Evolutionary conservation across 345 rosid species (phyloP), one percentile per base, ranked within the genome.

Genomic region (Limnanthes douglasii): DNA sequence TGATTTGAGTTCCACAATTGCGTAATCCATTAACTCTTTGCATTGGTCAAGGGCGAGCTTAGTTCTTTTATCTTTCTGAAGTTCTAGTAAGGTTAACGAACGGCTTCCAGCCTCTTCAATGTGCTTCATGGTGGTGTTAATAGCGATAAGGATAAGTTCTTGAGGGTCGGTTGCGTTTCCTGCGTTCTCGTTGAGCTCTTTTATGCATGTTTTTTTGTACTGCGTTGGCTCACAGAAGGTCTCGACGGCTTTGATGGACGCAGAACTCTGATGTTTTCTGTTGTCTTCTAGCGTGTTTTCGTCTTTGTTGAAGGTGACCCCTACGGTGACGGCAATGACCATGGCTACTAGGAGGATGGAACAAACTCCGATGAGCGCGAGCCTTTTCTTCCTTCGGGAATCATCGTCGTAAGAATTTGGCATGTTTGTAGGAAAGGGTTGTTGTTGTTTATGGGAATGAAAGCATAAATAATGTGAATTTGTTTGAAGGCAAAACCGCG

Each of bases 221-320:
- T 74, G 72, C 0, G 92, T 70, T 0, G 92, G 79, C 18, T 68
- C 60, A 48, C 98, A 90, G n/a, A 90, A 31, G 6, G 70, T 49
- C 29, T 65, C 45, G 4, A 84, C 69, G 13, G 95, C 86, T 13
- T 74, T 74, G 40, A 50, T 36, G 1, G 82, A 59, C 34, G 82
- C 22, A 10, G 75, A 46, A 0, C 65, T 3, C 37, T 49, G 4
- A 20, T 31, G 29, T 2, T 48, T 22, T 39, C 22, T 31, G 8
- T 40, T 25, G 5, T 26, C 14, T 16, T 31, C 20, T 26, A 6
- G 31, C 0, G 9, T 7, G 0, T 26, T 6, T 0, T 33, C 31
- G 10, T 21, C 18, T 7, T 28, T 25, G 25, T 36, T 52, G 5
- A 46, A 15, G 23, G 11, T 43, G 5, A 70, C 49, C 1, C 82